phyloP scores from a whole-genome alignment of 257 asterid species.

The Lavandula angustifolia region DNA sequence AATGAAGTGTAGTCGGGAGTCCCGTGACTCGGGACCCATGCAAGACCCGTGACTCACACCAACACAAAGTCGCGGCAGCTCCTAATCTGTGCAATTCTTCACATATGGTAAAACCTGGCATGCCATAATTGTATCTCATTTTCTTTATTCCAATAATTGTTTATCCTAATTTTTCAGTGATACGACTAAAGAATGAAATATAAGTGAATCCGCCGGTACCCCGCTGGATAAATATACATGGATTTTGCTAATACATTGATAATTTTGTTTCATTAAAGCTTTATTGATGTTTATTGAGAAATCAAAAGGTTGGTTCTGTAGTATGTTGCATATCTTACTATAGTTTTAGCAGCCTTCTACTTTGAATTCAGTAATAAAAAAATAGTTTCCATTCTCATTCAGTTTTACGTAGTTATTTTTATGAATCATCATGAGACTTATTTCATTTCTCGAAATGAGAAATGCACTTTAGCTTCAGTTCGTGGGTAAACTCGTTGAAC shows the following conservation, averaged over 20 bases:
- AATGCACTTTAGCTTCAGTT: slow-evolving; percentile 8
- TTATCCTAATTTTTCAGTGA: background rate
- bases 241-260: background rate
- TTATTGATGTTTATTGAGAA: background rate
- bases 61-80: too few relatives aligned
- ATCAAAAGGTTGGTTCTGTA: background rate
- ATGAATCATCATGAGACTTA: background rate
- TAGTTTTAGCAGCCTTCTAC: slow-evolving; percentile 12
- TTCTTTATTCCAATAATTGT: slow-evolving; percentile 8
- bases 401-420: background rate
- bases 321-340: slow-evolving; percentile 12
- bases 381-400: background rate
- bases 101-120: too few relatives aligned
- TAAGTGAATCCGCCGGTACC: background rate
- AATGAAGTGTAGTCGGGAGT: too few relatives aligned
- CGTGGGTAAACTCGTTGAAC: slow-evolving; percentile 1
- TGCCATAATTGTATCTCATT: background rate
- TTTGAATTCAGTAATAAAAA: slow-evolving; percentile 8
- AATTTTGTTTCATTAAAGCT: background rate
- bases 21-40: too few relatives aligned
- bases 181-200: background rate
- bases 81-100: too few relatives aligned
- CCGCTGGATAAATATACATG: background rate
- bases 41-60: too few relatives aligned
- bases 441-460: slow-evolving; percentile 17